A percentile compares a stretch with the other conserved stretches of the same genome.
Evolutionary conservation across 345 rosid genomes (phyloP).

Genomic region (Lenwebbia sp.): DNA sequence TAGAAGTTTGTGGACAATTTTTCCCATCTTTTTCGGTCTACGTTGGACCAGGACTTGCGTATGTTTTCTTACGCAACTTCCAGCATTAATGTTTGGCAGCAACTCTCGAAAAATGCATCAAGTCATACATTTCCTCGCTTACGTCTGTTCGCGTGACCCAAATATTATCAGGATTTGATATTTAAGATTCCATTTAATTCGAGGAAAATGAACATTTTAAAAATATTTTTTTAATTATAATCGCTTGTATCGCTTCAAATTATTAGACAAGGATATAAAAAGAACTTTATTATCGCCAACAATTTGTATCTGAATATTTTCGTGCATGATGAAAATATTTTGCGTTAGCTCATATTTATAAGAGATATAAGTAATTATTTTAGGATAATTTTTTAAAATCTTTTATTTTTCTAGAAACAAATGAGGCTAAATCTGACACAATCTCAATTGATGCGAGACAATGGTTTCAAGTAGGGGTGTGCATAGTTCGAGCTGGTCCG

Average conservation of each 20-base stretch:
- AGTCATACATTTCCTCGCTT: neutral
- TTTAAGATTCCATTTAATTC: neutral
- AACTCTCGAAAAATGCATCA: neutral
- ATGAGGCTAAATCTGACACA: neutral
- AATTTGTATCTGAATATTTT: neutral
- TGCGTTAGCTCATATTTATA: no score
- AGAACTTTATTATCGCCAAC: accelerated
- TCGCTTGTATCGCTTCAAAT: neutral
- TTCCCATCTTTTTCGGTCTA: neutral
- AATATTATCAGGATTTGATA: neutral
- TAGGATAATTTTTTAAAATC: neutral
- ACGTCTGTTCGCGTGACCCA: neutral
- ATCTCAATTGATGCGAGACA: neutral
- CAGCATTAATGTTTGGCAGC: neutral
- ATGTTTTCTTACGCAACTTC: neutral
- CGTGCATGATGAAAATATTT: no score
- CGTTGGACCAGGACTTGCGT: neutral
- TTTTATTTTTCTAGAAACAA: neutral
- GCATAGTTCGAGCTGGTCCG: no score
- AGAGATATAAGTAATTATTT: neutral
- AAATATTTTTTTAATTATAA: neutral
- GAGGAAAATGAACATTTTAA: neutral
- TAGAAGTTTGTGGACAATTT: no score
- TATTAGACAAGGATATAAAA: neutral
- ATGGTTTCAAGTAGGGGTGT: neutral